phyloP scores from a whole-genome alignment of 495 filamentous ascomycete genomes.

The Apodospora peruviana region DNA sequence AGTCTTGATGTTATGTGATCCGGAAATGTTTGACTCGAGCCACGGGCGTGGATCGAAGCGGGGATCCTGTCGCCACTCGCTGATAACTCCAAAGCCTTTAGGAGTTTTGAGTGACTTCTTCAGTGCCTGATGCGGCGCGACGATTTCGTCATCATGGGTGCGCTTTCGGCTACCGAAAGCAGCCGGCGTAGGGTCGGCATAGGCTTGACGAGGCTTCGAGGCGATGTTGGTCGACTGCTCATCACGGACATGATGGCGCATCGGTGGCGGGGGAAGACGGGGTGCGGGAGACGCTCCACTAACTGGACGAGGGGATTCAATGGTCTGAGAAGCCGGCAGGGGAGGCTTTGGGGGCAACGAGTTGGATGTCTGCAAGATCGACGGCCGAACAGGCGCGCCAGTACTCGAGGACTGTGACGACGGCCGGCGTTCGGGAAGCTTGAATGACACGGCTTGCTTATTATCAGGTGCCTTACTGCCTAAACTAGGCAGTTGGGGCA shows the following conservation, averaged over 20 bases:
- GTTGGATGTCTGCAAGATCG: background rate
- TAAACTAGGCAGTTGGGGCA: background rate
- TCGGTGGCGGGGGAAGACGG: too few species aligned
- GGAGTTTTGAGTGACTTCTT: slow-evolving; percentile 40
- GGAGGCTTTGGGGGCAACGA: too few species aligned
- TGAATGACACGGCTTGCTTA: background rate
- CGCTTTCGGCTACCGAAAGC: slow-evolving; percentile 53
- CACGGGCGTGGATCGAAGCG: slow-evolving; percentile 54
- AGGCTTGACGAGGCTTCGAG: background rate
- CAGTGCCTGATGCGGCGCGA: slow-evolving; percentile 38
- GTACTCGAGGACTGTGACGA: too few species aligned
- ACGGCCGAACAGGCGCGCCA: too few species aligned
- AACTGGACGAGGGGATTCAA: too few species aligned
- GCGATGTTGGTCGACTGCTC: too few species aligned
- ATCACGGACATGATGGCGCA: too few species aligned
- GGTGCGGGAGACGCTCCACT: too few species aligned
- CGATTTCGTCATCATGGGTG: slow-evolving; percentile 64
- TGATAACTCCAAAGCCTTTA: slow-evolving; percentile 43
- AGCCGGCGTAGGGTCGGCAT: slow-evolving; percentile 10
- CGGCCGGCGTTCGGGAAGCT: background rate
- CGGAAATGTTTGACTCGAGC: slow-evolving; percentile 46
- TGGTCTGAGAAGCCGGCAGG: too few species aligned
- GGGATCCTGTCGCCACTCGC: slow-evolving; percentile 49
- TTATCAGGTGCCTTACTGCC: background rate
- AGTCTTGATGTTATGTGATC: slow-evolving; percentile 34